Percentiles rank a stretch among this genome's conserved stretches.
These are phyloP conservation scores for Apophysomyces ossiformis DNA, from an alignment of 371 early-diverging fungal genomes.

Conservation along the genomic window DNA sequence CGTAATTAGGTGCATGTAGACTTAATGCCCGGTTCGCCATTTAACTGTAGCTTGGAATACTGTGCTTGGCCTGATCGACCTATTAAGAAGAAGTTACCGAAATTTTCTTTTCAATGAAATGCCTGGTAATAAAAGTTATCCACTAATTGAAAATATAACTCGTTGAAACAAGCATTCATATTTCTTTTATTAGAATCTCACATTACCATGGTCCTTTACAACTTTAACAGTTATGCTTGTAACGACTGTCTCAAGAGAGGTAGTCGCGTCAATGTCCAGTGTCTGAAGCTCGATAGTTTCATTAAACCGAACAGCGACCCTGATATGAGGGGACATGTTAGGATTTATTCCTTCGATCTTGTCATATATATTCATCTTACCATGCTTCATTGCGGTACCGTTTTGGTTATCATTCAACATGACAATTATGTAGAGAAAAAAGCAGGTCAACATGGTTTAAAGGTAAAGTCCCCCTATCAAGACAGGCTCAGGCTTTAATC, in stretches of 20 bases:
- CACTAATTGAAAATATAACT: constrained; percentile 37
- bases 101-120: constrained; percentile 52
- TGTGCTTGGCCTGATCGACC: constrained; percentile 29
- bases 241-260: constrained; percentile 77
- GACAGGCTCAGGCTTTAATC: constrained; percentile 63
- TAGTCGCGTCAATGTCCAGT: constrained; percentile 82
- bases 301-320: constrained; percentile 75
- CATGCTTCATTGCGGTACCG: constrained; percentile 55
- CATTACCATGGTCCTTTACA: constrained; percentile 2
- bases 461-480: not conserved
- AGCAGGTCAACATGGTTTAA: not conserved
- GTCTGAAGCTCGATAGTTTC: constrained; percentile 72
- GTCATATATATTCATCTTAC: constrained; percentile 50
- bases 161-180: not conserved
- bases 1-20: not conserved
- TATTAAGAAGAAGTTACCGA: constrained; percentile 67
- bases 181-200: not conserved
- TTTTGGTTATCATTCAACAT: constrained; percentile 38
- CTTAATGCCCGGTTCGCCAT: constrained; percentile 78
- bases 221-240: constrained; percentile 63
- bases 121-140: constrained; percentile 70
- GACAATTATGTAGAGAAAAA: constrained; percentile 26
- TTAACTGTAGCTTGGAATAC: constrained; percentile 70
- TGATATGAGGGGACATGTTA: constrained; percentile 15
- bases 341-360: not conserved